Evolutionary conservation across 108 stramenopile genomes (phyloP), one percentile per base, ranked within the genome.

Genomic region (Cyclotella distinguenda): DNA sequence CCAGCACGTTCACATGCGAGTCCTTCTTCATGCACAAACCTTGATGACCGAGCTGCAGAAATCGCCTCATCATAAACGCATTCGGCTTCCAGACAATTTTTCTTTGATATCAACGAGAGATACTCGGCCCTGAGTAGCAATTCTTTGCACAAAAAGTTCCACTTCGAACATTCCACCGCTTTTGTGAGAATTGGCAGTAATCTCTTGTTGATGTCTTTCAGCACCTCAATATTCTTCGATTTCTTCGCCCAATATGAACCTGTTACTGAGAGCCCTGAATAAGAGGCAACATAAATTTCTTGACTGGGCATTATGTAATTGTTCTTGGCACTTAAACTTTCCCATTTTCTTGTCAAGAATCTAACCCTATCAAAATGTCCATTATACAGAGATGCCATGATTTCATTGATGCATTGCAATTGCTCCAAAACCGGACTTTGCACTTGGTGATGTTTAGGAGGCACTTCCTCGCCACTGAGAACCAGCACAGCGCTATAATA

Each of bases 1-100:
- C 49, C 64, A 35, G 64, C 64, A 26, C 51, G 49, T 33, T 64
- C 64, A 39, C 65, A 54, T 45, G 65, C 65, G 18, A 66, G 52
- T 40, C 65, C 65, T 44, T 66, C 50, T 53, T 66, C 65, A 10
- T 66, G 65, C 18, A 66, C 23, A 22, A 55, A 66, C 4, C 23
- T 30, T 34, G 65, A 66, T 8, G 26, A 66, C 32, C 40, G 44
- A 32, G 65, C 65, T 11, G 43, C 31, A 21, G 18, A 23, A 28
- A 66, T 55, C 6, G 65, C 65, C 23, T 39, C 62, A 33, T 52
- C 27, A 31, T 66, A 66, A 28, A 25, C 50, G 43, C 13, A n/a
- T 25, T 45, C 23, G 23, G 65, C 65, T 46, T 66, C 53, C n/a
- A n/a, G n/a, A n/a, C n/a, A n/a, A 22, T 49, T 38, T 6, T 66